phyloP scores from a whole-genome alignment of 225 moss, liverwort and hornwort species.

The Rhytidiadelphus loreus region DNA sequence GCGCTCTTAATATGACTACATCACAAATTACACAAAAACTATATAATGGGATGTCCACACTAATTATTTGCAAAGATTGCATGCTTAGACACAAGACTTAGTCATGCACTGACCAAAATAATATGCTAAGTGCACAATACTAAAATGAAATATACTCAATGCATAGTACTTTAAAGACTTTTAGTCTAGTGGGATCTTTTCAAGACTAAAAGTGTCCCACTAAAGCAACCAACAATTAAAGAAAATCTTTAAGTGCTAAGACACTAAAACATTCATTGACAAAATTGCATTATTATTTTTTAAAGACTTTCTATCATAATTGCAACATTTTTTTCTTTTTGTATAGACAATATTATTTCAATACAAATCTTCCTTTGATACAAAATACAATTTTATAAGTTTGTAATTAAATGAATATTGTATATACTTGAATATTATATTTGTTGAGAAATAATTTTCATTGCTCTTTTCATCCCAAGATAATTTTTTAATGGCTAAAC shows the following conservation, averaged over 20 bases:
- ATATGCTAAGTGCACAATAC: neutral
- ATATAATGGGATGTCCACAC: fast-evolving
- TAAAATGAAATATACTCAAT: neutral
- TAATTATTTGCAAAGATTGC: neutral
- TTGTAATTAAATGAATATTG: too few species aligned
- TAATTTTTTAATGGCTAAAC: too few species aligned
- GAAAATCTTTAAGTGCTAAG: neutral
- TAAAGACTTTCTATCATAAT: neutral
- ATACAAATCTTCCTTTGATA: too few species aligned
- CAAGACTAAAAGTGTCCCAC: neutral
- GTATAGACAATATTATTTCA: too few species aligned
- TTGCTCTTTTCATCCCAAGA: too few species aligned
- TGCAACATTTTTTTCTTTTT: too few species aligned
- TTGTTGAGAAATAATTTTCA: too few species aligned
- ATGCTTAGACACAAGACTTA: fast-evolving
- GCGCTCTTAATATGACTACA: fast-evolving
- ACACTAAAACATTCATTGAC: neutral
- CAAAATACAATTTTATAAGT: too few species aligned
- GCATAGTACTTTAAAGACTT: fast-evolving
- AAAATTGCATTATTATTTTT: neutral
- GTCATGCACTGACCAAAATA: neutral
- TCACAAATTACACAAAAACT: neutral
- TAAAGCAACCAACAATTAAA: neutral
- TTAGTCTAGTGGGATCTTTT: fast-evolving
- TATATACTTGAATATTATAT: too few species aligned